Conservation (phyloP, 1,284 basidiomycete genomes). For the Pseudozyma flocculosa region DNA sequence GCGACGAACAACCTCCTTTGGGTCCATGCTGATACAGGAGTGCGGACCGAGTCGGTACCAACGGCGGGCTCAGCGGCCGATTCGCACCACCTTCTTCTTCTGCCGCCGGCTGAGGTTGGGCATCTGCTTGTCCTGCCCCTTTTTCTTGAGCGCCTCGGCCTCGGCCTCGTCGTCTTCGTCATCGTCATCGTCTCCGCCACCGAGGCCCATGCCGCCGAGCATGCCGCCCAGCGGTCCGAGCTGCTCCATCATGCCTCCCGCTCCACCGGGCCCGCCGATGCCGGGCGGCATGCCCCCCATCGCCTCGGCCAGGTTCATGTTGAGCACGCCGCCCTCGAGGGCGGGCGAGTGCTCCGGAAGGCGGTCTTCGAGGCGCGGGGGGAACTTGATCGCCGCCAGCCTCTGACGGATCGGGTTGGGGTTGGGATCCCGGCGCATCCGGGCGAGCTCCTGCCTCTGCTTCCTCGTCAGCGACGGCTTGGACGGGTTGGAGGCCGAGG, state of each 20-base stretch:
- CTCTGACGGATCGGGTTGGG: conserved; percentile 32
- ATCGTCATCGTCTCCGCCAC: conserved; percentile 49
- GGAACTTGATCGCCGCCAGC: conserved; percentile 26
- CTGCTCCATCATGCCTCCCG: conserved; percentile 6
- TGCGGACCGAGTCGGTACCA: too few relatives aligned
- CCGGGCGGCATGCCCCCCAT: conserved; percentile 46
- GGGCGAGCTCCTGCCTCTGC: conserved; percentile 17
- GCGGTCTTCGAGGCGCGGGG: conserved; percentile 29
- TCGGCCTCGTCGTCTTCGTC: conserved; percentile 30
- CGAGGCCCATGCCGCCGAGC: conserved; percentile 51
- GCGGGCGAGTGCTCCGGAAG: conserved; percentile 52
- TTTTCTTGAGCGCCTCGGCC: conserved; percentile 29
- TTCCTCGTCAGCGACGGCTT: conserved; percentile 25
- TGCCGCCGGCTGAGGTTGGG: conserved; percentile 45
- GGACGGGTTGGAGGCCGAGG: neutral
- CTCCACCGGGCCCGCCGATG: conserved; percentile 23
- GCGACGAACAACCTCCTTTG: too few relatives aligned
- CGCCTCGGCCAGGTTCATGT: conserved; percentile 47
- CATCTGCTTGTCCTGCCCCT: conserved; percentile 23
- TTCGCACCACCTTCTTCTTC: conserved; percentile 51
- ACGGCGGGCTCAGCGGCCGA: conserved; percentile 50
- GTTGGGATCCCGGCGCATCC: conserved; percentile 27
- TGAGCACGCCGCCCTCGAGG: conserved; percentile 45
- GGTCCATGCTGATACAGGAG: too few relatives aligned
- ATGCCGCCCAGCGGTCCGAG: conserved; percentile 52